Conservation (phyloP, 805 yeast genomes). For the Starmera pachycereana region DNA sequence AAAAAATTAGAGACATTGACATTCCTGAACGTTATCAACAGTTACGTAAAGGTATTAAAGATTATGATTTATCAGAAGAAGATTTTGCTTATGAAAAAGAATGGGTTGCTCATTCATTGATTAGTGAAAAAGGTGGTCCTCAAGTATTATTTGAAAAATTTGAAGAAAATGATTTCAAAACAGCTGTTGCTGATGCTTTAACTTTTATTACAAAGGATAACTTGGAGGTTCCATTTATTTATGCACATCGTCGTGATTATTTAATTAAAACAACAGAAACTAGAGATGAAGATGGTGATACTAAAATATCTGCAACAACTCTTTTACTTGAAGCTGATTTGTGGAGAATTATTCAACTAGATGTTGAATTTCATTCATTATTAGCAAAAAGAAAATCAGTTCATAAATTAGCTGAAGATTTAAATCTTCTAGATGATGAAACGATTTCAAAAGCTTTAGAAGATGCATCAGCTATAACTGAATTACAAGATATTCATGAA, state of each 20-base stretch:
- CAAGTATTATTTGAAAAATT: conserved; percentile 19
- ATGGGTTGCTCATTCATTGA: conserved; percentile 69
- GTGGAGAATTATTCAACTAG: conserved; percentile 84
- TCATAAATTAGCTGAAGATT: conserved; percentile 40
- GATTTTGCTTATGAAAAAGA: conserved; percentile 64
- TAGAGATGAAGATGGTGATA: conserved; percentile 29
- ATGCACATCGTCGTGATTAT: conserved; percentile 92
- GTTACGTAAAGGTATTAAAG: conserved; percentile 51
- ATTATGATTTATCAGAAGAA: conserved; percentile 56
- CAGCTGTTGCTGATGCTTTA: conserved; percentile 61
- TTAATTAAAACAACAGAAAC: conserved; percentile 46
- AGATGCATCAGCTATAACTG: conserved; percentile 55
- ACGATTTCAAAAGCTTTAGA: conserved; percentile 45
- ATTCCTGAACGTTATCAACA: conserved; percentile 89
- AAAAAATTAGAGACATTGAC: conserved; percentile 75
- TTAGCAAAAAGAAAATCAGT: conserved; percentile 63
- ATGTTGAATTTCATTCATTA: conserved; percentile 80
- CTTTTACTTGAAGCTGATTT: conserved; percentile 71
- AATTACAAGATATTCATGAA: conserved; percentile 80
- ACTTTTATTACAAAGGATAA: conserved; percentile 67
- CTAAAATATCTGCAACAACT: conserved; percentile 28
- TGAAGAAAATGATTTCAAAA: conserved; percentile 43
- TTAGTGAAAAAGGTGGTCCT: conserved; percentile 38
- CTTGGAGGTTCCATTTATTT: conserved; percentile 88
- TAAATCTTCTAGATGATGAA: conserved; percentile 44